Evolutionary conservation across 2,329 filamentous ascomycete genomes (phyloP).

Genomic region (Pseudogymnoascus sp.): DNA sequence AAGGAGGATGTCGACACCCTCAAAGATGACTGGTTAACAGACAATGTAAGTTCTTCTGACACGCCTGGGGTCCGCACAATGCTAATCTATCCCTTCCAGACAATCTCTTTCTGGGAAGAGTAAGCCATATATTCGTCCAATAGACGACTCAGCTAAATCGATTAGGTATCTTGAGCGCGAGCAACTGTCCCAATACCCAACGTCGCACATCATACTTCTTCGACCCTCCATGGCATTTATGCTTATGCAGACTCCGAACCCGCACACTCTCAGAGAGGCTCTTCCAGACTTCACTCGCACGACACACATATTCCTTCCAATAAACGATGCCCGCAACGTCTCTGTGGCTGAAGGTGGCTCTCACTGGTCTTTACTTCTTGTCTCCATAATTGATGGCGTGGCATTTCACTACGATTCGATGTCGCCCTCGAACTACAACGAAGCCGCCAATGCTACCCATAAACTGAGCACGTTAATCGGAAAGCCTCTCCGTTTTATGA

Average conservation of each 20-base stretch:
- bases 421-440: conserved; percentile 63
- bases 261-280: conserved; percentile 52
- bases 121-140: conserved; percentile 35
- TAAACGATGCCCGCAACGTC: conserved; percentile 80
- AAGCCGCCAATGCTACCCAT: conserved; percentile 62
- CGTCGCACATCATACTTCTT: conserved; percentile 81
- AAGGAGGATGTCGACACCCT: conserved; percentile 83
- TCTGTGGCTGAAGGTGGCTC: conserved; percentile 78
- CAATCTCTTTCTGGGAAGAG: conserved; percentile 98
- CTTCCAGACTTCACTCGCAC: conserved; percentile 74
- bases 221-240: conserved; percentile 90
- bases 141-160: conserved; percentile 15
- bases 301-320: conserved; percentile 90
- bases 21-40: conserved; percentile 90
- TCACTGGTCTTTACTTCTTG: conserved; percentile 90
- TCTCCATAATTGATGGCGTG: conserved; percentile 79
- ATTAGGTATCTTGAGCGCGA: conserved; percentile 78
- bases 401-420: conserved; percentile 97
- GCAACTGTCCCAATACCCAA: conserved; percentile 69
- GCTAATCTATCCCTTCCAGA: conserved; percentile 42
- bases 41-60: conserved; percentile 61
- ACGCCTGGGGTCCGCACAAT: conserved; percentile 8
- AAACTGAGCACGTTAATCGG: conserved; percentile 65
- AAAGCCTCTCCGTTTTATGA: conserved; percentile 64
- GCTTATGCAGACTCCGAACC: conserved; percentile 65